Evolutionary conservation across 306 rosid genomes (phyloP).

Genomic region (Cucurbita ficifolia): DNA sequence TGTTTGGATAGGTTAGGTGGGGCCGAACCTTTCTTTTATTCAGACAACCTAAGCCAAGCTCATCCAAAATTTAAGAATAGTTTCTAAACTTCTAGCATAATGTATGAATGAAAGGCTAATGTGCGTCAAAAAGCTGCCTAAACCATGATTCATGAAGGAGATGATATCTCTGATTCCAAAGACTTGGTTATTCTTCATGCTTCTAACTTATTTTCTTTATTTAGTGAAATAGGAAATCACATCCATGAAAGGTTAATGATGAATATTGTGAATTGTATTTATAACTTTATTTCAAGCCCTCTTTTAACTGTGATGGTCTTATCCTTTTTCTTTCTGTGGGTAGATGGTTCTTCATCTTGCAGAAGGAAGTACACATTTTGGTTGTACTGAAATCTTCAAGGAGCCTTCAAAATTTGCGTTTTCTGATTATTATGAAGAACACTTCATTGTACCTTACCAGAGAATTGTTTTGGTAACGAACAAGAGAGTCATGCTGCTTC

Average conservation of each 20-base stretch:
- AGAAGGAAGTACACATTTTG: constrained; percentile 80
- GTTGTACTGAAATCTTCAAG: constrained; percentile 89
- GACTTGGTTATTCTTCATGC: background rate
- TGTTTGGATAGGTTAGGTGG: background rate
- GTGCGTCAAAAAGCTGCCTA: background rate
- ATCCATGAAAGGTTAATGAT: background rate
- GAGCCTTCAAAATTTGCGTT: constrained; percentile 90
- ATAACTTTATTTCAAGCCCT: background rate
- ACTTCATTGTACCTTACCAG: constrained; percentile 59
- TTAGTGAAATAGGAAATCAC: background rate
- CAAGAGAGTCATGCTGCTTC: constrained; percentile 77
- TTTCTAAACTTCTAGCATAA: background rate
- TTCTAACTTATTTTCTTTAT: background rate
- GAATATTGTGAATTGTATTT: background rate
- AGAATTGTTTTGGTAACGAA: constrained; percentile 78
- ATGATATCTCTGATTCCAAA: background rate
- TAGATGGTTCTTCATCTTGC: constrained; percentile 93
- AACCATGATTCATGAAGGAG: background rate
- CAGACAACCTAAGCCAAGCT: background rate
- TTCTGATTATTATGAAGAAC: constrained; percentile 85
- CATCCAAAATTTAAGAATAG: background rate
- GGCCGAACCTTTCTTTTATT: background rate
- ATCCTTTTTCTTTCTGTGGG: background rate
- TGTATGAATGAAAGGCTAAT: background rate
- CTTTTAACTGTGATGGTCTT: background rate